These are phyloP conservation scores for Aspergillus pseudotamarii DNA, from an alignment of 2,329 filamentous ascomycete species.

Conservation along the genomic window DNA sequence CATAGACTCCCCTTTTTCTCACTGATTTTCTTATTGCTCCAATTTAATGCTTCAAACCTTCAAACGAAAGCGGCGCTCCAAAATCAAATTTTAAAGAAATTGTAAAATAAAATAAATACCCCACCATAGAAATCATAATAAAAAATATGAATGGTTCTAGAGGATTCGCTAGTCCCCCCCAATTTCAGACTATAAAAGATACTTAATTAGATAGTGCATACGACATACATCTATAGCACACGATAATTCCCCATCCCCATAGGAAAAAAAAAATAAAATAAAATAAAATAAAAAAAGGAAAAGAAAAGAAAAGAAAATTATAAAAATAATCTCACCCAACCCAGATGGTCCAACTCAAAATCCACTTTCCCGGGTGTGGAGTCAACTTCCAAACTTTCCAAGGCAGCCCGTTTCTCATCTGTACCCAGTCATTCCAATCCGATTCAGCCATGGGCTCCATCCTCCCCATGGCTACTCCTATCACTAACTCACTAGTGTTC, in stretches of 20 bases:
- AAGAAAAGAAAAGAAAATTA: neutral
- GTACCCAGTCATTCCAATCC: conserved; percentile 11
- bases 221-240: neutral
- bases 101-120: neutral
- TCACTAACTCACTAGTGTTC: conserved; percentile 6
- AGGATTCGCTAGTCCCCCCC: neutral
- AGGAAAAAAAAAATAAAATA: neutral
- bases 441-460: conserved; percentile 17
- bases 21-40: neutral
- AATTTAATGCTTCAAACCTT: neutral
- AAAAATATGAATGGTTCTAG: neutral
- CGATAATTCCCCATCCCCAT: neutral
- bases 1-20: neutral
- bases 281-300: too few species aligned
- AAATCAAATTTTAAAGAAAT: too few species aligned
- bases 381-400: conserved; percentile 7
- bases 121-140: neutral
- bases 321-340: conserved; percentile 4
- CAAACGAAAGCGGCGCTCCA: too few species aligned
- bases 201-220: neutral
- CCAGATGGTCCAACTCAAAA: conserved; percentile 19
- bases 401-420: conserved; percentile 13
- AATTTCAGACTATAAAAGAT: neutral
- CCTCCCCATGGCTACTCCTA: conserved; percentile 11
- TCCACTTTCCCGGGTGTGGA: conserved; percentile 15